Conservation (phyloP, 164 flowering plant genomes). For the Aristolochia contorta region DNA sequence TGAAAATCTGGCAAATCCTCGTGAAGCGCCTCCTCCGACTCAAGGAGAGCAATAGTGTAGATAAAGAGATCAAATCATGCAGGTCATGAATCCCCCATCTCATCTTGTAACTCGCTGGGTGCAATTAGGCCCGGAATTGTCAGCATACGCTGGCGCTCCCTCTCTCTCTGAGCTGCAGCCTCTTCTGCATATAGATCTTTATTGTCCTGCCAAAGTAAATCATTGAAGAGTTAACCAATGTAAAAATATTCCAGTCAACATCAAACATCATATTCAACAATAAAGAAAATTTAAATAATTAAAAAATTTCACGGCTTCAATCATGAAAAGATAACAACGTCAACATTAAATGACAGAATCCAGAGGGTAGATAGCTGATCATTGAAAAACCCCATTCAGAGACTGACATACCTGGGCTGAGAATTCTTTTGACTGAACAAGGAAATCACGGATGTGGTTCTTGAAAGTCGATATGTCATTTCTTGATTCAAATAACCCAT, state of each 20-base stretch:
- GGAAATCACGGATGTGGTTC: conserved; percentile 81
- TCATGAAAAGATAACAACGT: neutral
- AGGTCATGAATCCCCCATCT: conserved; percentile 76
- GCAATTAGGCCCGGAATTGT: conserved; percentile 93
- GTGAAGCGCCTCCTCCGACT: conserved; percentile 5
- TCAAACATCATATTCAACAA: neutral
- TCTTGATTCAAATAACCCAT: conserved; percentile 76
- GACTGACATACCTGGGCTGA: conserved; percentile 72
- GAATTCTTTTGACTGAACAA: conserved; percentile 94
- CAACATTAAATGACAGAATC: neutral
- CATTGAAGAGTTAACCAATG: neutral
- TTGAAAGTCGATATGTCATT: conserved; percentile 68
- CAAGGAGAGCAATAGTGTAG: neutral
- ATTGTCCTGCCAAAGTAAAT: conserved; percentile 63
- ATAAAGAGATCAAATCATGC: neutral
- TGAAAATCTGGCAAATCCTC: conserved; percentile 10
- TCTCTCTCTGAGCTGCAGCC: conserved; percentile 86
- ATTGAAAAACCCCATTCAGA: too few species aligned
- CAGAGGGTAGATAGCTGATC: neutral
- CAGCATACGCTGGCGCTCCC: conserved; percentile 84
- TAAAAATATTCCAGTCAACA: neutral
- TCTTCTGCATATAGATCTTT: conserved; percentile 97
- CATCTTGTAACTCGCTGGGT: conserved; percentile 91
- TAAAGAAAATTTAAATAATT: neutral
- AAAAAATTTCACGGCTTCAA: neutral